phyloP scores from a whole-genome alignment of 805 yeast species.

The Teunomyces barrocoloradensis region DNA sequence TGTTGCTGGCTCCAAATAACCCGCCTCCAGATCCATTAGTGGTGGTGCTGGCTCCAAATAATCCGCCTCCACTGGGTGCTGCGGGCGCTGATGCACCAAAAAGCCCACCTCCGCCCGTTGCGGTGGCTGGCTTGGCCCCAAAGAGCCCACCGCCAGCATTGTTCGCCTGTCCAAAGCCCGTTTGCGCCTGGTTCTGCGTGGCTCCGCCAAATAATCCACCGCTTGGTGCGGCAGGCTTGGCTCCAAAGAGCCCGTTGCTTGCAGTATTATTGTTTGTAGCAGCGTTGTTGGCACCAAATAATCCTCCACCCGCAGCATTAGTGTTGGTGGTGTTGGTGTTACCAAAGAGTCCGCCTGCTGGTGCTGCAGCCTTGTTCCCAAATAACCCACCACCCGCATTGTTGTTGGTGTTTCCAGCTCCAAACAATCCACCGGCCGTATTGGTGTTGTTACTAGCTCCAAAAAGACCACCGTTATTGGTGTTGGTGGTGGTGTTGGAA shows the following conservation, averaged over 20 bases:
- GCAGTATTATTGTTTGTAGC: constrained; percentile 1
- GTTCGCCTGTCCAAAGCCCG: constrained; percentile 24
- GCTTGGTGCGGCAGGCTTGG: constrained; percentile 9
- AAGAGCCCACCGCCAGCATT: constrained; percentile 19
- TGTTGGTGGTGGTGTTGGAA: constrained; percentile 7
- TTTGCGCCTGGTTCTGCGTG: constrained; percentile 15
- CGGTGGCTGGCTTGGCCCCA: constrained; percentile 19
- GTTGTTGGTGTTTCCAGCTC: constrained; percentile 18
- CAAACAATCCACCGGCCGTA: constrained; percentile 23
- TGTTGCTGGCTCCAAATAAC: constrained; percentile 17
- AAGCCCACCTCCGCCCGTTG: constrained; percentile 46
- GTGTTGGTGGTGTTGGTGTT: constrained; percentile 6
- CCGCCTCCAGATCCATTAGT: constrained; percentile 15
- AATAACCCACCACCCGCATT: constrained; percentile 20
- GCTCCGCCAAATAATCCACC: constrained; percentile 35
- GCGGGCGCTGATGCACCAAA: constrained; percentile 35
- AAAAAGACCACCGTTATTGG: constrained; percentile 21
- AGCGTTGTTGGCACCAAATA: constrained; percentile 8
- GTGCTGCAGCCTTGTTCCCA: constrained; percentile 12
- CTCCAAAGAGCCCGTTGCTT: constrained; percentile 10
- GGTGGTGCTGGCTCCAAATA: constrained; percentile 15
- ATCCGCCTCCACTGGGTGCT: constrained; percentile 12
- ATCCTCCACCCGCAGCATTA: constrained; percentile 5
- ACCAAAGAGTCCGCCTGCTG: constrained; percentile 11
- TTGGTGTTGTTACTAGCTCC: constrained; percentile 10